Evolutionary conservation across 306 rosid species (phyloP), one percentile per base, ranked within the genome.

Genomic region (Casuarina equisetifolia): DNA sequence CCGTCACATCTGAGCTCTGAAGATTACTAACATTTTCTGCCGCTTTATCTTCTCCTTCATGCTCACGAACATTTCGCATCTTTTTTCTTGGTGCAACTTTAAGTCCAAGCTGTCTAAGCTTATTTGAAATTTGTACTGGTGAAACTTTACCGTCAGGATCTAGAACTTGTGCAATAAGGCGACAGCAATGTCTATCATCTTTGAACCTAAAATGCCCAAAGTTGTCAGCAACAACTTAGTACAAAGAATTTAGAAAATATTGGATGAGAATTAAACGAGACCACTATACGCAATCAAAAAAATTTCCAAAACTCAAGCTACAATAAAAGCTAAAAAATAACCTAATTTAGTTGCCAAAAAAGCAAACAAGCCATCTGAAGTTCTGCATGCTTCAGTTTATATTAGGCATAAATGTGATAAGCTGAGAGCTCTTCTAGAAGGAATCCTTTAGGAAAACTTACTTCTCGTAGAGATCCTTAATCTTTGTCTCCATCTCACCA

Each of bases 381-480:
- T 58, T 59, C 76, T 12, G n/a, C 46, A 46, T 57, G 45, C 70
- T 55, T 63, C 40, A 72, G 20, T 61, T 44, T 58, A 69, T 53
- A 61, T 17, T 12, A 12, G 43, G 62, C 54, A 51, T 59, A 55
- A 32, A 3, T 6, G n/a, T 36, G 15, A 38, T 43, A 6, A 13
- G 19, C 48, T 43, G 42, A 63, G 67, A 52, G 17, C 77, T 4
- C 17, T 55, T 9, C 3, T 48, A 32, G 58, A 17, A 69, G 45
- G 4, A 52, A 45, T 4, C 3, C 20, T 20, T 20, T 15, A 57
- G 19, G 32, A 36, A 70, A 69, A 81, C 91, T 59, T 90, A 94
- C 98, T 84, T 88, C 82, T 92, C 96, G 81, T 82, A 85, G 69
- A 92, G 94, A 82, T 89, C 84, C 87, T 79, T 92, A 70, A 94